These are phyloP conservation scores for Penicillium sp. DNA, from an alignment of 2,329 filamentous ascomycete species.

Conservation along the genomic window DNA sequence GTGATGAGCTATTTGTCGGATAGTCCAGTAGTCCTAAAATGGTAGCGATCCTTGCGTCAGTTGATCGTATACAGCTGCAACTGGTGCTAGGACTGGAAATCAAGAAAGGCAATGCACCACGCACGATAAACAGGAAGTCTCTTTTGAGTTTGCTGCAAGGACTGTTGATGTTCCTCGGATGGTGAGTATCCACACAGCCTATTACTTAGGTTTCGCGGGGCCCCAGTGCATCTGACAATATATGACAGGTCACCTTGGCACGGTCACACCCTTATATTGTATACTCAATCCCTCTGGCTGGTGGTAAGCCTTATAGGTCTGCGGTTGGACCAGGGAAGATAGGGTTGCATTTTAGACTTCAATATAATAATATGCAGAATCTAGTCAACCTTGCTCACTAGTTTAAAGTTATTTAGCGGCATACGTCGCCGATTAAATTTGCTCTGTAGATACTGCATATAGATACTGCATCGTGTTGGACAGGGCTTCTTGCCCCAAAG, in stretches of 20 bases:
- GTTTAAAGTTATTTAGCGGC: neutral
- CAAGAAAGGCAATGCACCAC: conserved; percentile 31
- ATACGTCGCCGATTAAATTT: neutral
- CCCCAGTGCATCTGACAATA: conserved; percentile 1
- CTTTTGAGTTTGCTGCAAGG: conserved; percentile 44
- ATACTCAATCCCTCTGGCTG: conserved; percentile 30
- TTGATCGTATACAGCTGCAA: conserved; percentile 36
- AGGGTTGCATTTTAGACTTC: neutral
- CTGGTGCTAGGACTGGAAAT: conserved; percentile 34
- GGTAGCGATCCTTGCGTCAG: conserved; percentile 28
- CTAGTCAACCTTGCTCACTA: neutral
- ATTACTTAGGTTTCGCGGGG: conserved; percentile 4
- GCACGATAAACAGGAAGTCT: conserved; percentile 36
- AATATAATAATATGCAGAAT: neutral
- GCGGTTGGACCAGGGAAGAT: neutral
- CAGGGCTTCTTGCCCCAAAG: neutral
- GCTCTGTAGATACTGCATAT: neutral
- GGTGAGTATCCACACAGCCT: conserved; percentile 23
- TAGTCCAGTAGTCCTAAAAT: neutral
- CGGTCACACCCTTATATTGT: conserved; percentile 27
- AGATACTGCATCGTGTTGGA: neutral
- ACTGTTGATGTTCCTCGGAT: conserved; percentile 38
- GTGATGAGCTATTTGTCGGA: neutral
- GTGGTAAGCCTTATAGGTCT: neutral
- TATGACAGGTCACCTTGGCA: conserved; percentile 34